Evolutionary conservation across 768 basidiomycete genomes (phyloP), one percentile per base, ranked within the genome.

Genomic region (Boletus pseudo-olivaceus): DNA sequence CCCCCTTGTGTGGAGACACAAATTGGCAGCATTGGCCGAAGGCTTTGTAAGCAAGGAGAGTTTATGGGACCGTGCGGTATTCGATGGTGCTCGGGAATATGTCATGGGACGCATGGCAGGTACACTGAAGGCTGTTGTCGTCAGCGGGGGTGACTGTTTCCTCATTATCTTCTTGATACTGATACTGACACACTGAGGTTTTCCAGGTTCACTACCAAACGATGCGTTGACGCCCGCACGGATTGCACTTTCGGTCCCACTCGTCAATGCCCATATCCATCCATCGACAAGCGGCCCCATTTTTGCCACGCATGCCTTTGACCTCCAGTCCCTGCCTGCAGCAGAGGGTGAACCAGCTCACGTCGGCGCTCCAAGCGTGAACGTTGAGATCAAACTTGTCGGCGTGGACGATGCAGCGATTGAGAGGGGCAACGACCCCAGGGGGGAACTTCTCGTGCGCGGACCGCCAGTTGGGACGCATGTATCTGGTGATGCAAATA

Each of bases 21-120:
- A 96, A 67, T 56, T 83, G 17, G 77, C 85, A 0, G 81, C 78
- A 4, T 69, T 94, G 5, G 65, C 71, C 0, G 87, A 90, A 53
- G 94, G 94, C 5, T 89, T 85, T 59, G 58, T 93, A 38, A 85
- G 82, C 15, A 86, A 86, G 64, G 84, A 88, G 54, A 87, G 88
- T 54, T 67, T 92, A n/a, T 93, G 90, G 87, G 93, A 97, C 66
- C 80, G 85, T 49, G 71, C 87, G 11, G 81, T 92, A 29, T 89
- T 91, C 67, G 84, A 85, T 52, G 69, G 72, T 11, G 86, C 90
- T 11, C 78, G 94, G 23, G 76, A 75, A 37, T 66, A 73, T 57
- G 76, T 83, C 29, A 65, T 90, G 55, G 83, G 87, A 53, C 78
- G 82, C 14, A 77, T 79, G 47, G 83, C 84, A 3, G 75, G 78